Conservation (phyloP, 345 rosid genomes). For the Excoecaria agallocha region DNA sequence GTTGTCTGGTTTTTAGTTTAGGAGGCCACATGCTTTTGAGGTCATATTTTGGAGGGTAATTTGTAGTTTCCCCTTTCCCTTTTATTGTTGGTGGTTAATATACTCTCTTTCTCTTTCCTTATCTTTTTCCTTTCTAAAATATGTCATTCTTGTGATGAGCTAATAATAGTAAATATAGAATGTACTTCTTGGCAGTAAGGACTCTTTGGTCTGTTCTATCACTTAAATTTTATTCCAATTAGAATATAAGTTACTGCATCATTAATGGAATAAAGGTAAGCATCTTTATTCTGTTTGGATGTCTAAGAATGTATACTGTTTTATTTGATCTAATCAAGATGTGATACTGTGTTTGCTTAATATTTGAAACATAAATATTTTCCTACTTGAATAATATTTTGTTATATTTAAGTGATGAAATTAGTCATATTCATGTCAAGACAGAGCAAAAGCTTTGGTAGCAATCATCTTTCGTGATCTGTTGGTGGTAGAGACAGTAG, state of each 20-base stretch:
- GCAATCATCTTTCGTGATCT: neutral
- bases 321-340: neutral
- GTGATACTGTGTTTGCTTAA: neutral
- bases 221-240: neutral
- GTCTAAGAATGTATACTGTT: too few species aligned
- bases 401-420: neutral
- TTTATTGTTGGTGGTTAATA: neutral
- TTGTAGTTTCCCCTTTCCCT: neutral
- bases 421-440: neutral
- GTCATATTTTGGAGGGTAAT: neutral
- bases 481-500: neutral
- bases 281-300: neutral
- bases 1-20: too few species aligned
- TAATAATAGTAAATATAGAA: neutral
- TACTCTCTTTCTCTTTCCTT: too few species aligned
- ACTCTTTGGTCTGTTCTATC: neutral
- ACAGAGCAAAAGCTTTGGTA: neutral
- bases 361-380: neutral
- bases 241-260: neutral
- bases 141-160: neutral
- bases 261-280: neutral
- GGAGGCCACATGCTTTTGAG: neutral
- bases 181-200: too few species aligned
- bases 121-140: neutral
- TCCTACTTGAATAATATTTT: neutral